Evolutionary conservation across 2,329 filamentous ascomycete species (phyloP).

Genomic region (Ophiostoma sp.): DNA sequence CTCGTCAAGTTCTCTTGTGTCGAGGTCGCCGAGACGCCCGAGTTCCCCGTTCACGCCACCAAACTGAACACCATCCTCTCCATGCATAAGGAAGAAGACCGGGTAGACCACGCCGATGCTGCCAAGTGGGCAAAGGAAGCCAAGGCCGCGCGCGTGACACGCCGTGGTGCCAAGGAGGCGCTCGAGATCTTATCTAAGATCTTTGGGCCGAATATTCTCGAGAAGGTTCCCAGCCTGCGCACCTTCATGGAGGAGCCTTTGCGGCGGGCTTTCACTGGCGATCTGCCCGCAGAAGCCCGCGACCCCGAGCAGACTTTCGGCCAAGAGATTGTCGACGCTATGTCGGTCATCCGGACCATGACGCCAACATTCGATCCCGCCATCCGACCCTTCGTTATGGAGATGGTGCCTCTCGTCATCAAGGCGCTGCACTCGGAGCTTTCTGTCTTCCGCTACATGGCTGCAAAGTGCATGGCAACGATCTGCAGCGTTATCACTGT

Average conservation of each 20-base stretch:
- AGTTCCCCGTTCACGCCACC: constrained; percentile 79
- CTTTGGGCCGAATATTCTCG: constrained; percentile 76
- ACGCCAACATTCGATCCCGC: constrained; percentile 81
- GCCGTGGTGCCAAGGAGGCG: constrained; percentile 90
- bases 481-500: constrained; percentile 96
- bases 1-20: constrained; percentile 97
- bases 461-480: constrained; percentile 94
- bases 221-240: constrained; percentile 80
- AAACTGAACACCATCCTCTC: constrained; percentile 84
- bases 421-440: constrained; percentile 84
- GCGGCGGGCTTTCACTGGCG: constrained; percentile 67
- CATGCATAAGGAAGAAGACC: constrained; percentile 94
- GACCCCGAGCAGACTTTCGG: constrained; percentile 75
- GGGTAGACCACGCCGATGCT: constrained; percentile 87
- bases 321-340: constrained; percentile 88
- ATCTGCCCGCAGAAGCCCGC: constrained; percentile 70
- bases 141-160: constrained; percentile 82
- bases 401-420: constrained; percentile 80
- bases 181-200: constrained; percentile 80
- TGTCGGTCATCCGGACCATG: constrained; percentile 89
- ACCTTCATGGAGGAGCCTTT: constrained; percentile 81
- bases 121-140: constrained; percentile 88
- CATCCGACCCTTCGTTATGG: constrained; percentile 77
- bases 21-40: constrained; percentile 94
- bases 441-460: constrained; percentile 93